A percentile compares a stretch with the other conserved stretches of the same genome.
Conservation (phyloP, 176 grass and related monocot species). For the Avena sativa region DNA sequence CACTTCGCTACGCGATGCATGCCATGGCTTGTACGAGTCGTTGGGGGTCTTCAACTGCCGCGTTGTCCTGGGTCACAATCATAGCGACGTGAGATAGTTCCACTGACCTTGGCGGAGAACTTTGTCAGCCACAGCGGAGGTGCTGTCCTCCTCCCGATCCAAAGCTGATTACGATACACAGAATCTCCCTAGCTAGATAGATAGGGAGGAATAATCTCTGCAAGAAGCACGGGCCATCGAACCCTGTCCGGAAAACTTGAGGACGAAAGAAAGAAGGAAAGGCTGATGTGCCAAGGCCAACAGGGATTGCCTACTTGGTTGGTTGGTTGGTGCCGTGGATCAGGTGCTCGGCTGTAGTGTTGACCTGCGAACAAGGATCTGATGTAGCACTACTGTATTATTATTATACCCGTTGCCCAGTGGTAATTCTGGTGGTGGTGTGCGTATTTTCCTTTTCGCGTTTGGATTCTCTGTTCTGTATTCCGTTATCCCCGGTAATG, state of each 20-base stretch:
- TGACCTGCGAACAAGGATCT: not conserved
- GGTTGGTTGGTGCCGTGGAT: not conserved
- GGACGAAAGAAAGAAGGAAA: not conserved
- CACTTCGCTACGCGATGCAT: conserved; percentile 4
- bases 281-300: no score
- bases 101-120: conserved; percentile 34
- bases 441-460: no score
- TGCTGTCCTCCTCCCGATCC: not conserved
- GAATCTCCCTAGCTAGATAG: not conserved
- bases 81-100: conserved; percentile 31
- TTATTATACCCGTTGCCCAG: no score
- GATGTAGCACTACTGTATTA: no score
- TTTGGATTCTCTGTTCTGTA: no score
- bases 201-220: not conserved
- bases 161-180: not conserved
- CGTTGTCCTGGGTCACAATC: conserved; percentile 4
- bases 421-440: no score
- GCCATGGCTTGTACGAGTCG: no score
- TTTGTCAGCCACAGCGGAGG: not conserved
- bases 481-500: no score
- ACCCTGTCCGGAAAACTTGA: not conserved
- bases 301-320: not conserved
- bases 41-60: not conserved
- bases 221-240: not conserved
- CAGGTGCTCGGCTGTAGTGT: not conserved